A percentile compares a stretch with the other conserved stretches of the same genome.
Evolutionary conservation across 1,139 yeast genomes (phyloP).

Genomic region (Komagataea norvegica): DNA sequence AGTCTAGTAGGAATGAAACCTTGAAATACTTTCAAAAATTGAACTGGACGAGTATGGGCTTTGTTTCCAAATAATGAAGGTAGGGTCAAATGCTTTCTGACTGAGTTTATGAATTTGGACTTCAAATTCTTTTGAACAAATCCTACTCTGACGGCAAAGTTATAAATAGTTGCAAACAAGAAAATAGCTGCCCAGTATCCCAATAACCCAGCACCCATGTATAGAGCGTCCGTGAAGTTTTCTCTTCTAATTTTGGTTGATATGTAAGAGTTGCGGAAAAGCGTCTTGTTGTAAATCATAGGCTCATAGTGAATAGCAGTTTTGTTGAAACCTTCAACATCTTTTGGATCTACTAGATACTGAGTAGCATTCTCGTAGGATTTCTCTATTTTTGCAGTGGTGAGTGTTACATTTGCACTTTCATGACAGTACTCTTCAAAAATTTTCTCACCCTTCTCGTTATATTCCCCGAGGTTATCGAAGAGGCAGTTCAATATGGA

Average conservation of each 20-base stretch:
- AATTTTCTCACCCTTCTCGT: slow-evolving; percentile 11
- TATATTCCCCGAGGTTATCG: slow-evolving; percentile 13
- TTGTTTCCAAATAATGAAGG: slow-evolving; percentile 39
- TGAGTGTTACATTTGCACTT: slow-evolving; percentile 23
- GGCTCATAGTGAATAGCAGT: slow-evolving; percentile 28
- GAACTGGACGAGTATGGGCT: slow-evolving; percentile 24
- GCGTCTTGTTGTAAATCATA: slow-evolving; percentile 24
- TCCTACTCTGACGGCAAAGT: slow-evolving; percentile 35
- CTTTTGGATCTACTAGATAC: slow-evolving; percentile 30
- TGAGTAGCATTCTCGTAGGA: slow-evolving; percentile 40
- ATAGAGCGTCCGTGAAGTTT: slow-evolving; percentile 39
- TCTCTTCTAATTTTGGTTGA: slow-evolving; percentile 33
- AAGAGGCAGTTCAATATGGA: slow-evolving; percentile 28
- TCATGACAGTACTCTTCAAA: slow-evolving; percentile 20
- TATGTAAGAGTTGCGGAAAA: slow-evolving; percentile 34
- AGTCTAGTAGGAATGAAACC: slow-evolving; percentile 49
- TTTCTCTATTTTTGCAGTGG: slow-evolving; percentile 31
- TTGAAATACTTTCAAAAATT: slow-evolving; percentile 12
- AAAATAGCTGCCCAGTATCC: slow-evolving; percentile 48
- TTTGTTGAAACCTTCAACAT: slow-evolving; percentile 29
- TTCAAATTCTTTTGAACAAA: slow-evolving; percentile 33
- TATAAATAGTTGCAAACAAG: slow-evolving; percentile 36
- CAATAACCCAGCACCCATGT: slow-evolving; percentile 43
- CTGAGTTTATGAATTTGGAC: slow-evolving; percentile 33
- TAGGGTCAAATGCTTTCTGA: slow-evolving; percentile 43